Evolutionary conservation across 2,329 filamentous ascomycete genomes (phyloP), one percentile per base, ranked within the genome.

Genomic region (Pseudogymnoascus verrucosus): DNA sequence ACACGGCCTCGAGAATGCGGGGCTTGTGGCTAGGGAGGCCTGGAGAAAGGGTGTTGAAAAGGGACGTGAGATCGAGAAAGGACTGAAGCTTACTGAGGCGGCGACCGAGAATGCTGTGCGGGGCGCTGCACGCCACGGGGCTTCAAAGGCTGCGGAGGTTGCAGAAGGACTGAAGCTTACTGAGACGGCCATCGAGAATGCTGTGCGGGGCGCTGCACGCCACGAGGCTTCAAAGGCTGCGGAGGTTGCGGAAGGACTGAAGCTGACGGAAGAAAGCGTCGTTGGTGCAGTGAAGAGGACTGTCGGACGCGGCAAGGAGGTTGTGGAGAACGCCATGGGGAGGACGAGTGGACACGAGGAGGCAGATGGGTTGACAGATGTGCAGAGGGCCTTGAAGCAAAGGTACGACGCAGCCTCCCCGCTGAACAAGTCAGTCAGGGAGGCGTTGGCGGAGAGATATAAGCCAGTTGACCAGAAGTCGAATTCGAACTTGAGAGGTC

Each of bases 391-490:
- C 8, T 75, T 86, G 64, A 75, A 78, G 63, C 77, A 85, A 74
- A 76, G 84, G 60, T 86, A 80, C 67, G 76, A 80, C 71, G 78
- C 76, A 67, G 69, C 75, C 4, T 64, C 67, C 44, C 72, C 73
- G 5, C 70, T 78, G 67, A 75, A 78, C 65, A 80, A 80, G 74
- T 81, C 77, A 54, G 80, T 82, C 19, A 78, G 82, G 66, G 80
- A 85, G 70, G 76, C 79, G 44, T 73, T 87, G 62, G 78, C 76
- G 60, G 82, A 85, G 71, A 76, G 84, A 68, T 87, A 87, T 69
- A 78, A 72, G 68, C 79, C 79, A 0, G 72, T 82, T 65, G 77
- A 74, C 36, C 34, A 67, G 64, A 75, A 69, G 47, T 71, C 73
- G 10, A 74, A 75, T 59, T 72, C 74, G 44, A 67, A 70, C 21